Evolutionary conservation across 2,329 filamentous ascomycete genomes (phyloP), one percentile per base, ranked within the genome.

Genomic region (Fusarium circinatum): DNA sequence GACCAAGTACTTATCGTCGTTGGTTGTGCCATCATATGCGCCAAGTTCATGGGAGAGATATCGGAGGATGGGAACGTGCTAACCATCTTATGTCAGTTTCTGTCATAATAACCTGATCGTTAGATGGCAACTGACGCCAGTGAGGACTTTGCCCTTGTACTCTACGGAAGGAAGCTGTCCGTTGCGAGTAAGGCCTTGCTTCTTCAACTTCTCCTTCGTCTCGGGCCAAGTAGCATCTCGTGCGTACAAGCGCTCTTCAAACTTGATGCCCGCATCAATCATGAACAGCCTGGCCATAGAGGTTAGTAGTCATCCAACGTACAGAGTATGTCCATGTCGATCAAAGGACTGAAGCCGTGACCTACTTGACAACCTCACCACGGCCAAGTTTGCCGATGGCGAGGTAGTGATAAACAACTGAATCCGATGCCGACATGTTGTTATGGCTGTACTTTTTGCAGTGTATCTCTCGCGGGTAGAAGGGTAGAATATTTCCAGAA

Each of bases 11-110:
- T 83, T 84, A 28, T 84, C 83, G 6, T 75, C 68, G 45, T 73
- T 82, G 5, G 81, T 81, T 5, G 78, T 76, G 14, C 83, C 83
- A 24, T 84, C 82, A 28, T 84, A 84, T 7, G 52, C 57, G 15
- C 79, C 80, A 2, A 82, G 75, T 2, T 83, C 80, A 6, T 82
- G 77, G 3, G 82, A 63, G 1, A 84, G 71, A 56, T 80, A 84
- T n/a, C 83, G 78, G 11, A 84, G 66, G 18, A 80, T 84, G 2
- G 66, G 65, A 3, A 69, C 28, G 26, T 69, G 66, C 66, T 69
- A 42, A 1, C 5, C 18, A 34, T 0, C 1, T 26, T 3, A 8
- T 11, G 22, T 68, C 22, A 68, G 30, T 6, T n/a, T 36, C 9
- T 11, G 4, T 10, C 2, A 4, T 7, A 0, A 4, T 14, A n/a